phyloP scores from a whole-genome alignment of 164 flowering plant species.

The Hamamelis virginiana region DNA sequence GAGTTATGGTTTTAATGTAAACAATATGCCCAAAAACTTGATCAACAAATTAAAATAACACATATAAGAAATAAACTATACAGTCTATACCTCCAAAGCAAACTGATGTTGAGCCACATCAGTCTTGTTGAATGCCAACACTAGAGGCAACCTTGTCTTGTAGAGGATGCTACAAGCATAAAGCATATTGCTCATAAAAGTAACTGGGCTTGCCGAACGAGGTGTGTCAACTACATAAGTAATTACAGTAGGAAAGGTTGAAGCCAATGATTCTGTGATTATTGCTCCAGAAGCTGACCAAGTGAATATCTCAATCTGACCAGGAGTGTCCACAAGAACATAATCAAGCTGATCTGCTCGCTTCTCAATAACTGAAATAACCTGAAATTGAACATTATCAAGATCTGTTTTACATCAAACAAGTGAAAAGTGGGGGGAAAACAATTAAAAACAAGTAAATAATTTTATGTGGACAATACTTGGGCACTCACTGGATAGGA shows the following conservation, averaged over 20 bases:
- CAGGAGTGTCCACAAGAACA: slow-evolving; percentile 96
- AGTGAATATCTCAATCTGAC: slow-evolving; percentile 96
- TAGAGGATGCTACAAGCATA: slow-evolving; percentile 97
- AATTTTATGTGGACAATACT: no score
- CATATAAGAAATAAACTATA: slow-evolving; percentile 17
- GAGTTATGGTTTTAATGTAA: no score
- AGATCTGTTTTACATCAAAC: not conserved
- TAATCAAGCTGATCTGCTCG: slow-evolving; percentile 96
- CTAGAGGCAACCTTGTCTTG: slow-evolving; percentile 82
- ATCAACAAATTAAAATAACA: not conserved
- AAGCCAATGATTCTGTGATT: slow-evolving; percentile 96
- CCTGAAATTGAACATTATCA: slow-evolving; percentile 46
- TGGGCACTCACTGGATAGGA: no score
- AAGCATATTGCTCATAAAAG: slow-evolving; percentile 98
- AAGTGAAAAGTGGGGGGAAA: not conserved
- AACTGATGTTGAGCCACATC: slow-evolving; percentile 91
- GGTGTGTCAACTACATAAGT: slow-evolving; percentile 93
- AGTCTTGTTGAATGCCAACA: slow-evolving; percentile 84
- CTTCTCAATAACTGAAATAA: slow-evolving; percentile 71
- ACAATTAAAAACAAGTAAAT: not conserved
- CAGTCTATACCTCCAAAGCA: slow-evolving; percentile 84
- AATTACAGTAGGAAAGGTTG: slow-evolving; percentile 89
- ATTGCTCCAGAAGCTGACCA: slow-evolving; percentile 99
- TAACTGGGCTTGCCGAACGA: slow-evolving; percentile 74
- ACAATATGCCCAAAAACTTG: no score